Base-by-base conservation (phyloP, 1,284 basidiomycete genomes). In the Exobasidium rhododendri region DNA sequence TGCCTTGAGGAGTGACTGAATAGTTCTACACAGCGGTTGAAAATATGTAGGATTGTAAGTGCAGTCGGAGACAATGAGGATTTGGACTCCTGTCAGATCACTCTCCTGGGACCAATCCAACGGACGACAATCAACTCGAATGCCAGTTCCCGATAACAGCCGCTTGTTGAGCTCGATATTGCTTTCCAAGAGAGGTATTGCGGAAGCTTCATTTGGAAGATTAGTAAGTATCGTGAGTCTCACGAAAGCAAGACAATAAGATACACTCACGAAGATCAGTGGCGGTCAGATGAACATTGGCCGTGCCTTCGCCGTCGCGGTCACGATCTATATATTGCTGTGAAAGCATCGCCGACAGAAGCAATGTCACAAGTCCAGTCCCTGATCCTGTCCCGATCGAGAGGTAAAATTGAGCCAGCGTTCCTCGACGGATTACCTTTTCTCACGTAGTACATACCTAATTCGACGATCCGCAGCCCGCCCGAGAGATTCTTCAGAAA, bases 1-100 rank as follows among this genome's bases (percentile, higher is more conserved):
- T 4, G 26, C 24, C 4, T 44, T 2, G 14, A 55, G 28, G 4
- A 29, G 22, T 14, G 5, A 55, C 26, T 24, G 24, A 17, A 53
- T 44, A 14, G 57, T 52, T 28, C 24, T 32, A 7, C 54, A 54
- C 1, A 64, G 30, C 2, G 58, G 30, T 1, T 26, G 7, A 50
- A 56, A 64, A 47, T 54, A 57, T 6, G 52, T 29, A 20, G 63
- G 59, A 43, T 64, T 64, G 63, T 64, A 64, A 1, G 63, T 61
- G 54, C 63, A 64, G 52, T 64, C 63, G 7, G 63, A 60, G 11
- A 56, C 55, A 32, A 64, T 30, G 0, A 64, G 43, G 44, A 64
- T 13, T 22, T 30, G 14, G 11, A 24, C 44, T 29, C n/a, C 24
- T 14, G 30, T 26, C 17, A 11, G 20, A 4, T 32, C 31, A 28